These are phyloP conservation scores for Xylaria grammica DNA, from an alignment of 495 filamentous ascomycete species.

Conservation along the genomic window DNA sequence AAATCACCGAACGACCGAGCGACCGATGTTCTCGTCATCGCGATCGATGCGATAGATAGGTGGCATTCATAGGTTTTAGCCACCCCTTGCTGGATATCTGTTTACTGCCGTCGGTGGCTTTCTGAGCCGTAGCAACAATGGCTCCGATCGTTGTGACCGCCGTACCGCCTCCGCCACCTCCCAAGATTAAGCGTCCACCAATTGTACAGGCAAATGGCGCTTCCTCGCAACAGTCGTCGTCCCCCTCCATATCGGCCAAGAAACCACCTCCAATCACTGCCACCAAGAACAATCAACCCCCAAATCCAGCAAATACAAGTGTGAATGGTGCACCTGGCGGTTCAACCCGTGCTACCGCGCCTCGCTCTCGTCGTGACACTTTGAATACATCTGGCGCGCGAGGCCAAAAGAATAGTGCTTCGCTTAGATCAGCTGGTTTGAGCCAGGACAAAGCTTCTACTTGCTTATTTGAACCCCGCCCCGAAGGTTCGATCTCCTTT, in stretches of 20 bases:
- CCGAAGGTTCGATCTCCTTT: constrained; percentile 46
- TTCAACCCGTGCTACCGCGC: constrained; percentile 51
- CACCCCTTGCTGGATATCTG: constrained; percentile 20
- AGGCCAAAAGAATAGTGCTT: constrained; percentile 48
- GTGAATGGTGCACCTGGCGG: constrained; percentile 54
- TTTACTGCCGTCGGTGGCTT: constrained; percentile 20
- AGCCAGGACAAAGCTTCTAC: constrained; percentile 43
- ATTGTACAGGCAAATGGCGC: constrained; percentile 72
- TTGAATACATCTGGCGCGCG: constrained; percentile 42
- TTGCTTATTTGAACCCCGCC: constrained; percentile 48
- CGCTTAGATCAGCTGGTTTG: constrained; percentile 50
- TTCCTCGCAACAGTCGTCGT: constrained; percentile 67
- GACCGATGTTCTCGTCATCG: constrained; percentile 29
- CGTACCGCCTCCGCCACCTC: constrained; percentile 58
- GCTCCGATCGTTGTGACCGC: constrained; percentile 53
- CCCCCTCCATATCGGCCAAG: constrained; percentile 68
- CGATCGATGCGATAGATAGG: constrained; percentile 17
- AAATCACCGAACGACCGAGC: constrained; percentile 3
- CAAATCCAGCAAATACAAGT: constrained; percentile 43
- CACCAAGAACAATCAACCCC: constrained; percentile 45
- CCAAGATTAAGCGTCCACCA: constrained; percentile 77
- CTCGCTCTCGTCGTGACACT: constrained; percentile 56
- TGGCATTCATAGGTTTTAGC: constrained; percentile 12
- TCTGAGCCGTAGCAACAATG: constrained; percentile 37
- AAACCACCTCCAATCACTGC: constrained; percentile 55